Evolutionary conservation across 768 basidiomycete species (phyloP), one percentile per base, ranked within the genome.

Genomic region (Rubroboletus pulcherrimus): DNA sequence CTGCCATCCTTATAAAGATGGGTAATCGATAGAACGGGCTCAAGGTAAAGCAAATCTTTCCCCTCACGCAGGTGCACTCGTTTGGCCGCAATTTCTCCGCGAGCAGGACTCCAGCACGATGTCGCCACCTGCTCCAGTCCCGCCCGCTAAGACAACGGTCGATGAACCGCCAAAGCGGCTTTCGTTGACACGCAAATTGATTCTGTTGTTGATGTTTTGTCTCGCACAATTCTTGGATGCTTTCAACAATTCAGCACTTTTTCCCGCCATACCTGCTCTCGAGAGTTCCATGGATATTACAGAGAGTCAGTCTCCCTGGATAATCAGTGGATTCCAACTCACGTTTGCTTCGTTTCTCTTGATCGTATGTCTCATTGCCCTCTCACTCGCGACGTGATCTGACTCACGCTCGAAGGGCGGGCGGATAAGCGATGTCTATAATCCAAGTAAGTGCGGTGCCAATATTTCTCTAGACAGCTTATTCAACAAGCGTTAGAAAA

Each of bases 181-280:
- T 42, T 72, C 67, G 35, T 54, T 49, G 47, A 49, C 53, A 37
- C 67, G 63, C 53, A 75, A 67, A 63, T 51, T 53, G 2, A 17
- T 67, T 19, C 55, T 80, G 17, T 64, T 80, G 2, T 29, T 59
- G 19, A 57, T 77, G 10, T 72, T 78, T 40, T 79, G 75, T 58
- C 64, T 73, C n/a, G 73, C 77, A 12, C 70, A 75, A 46, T 78
- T 77, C 55, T 61, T 78, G 51, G 80, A 80, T 35, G 61, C 73
- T 10, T 75, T 81, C 66, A 76, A 73, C 58, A 75, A 74, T 54
- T 71, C 74, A 24, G 67, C 75, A 38, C 66, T 76, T 17, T 72
- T 76, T 39, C 65, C 75, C 11, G 75, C 72, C 14, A 71, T 78
- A 43, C 75, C 77, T n/a, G 63, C 64, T 29, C 67, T 78, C 21